These are phyloP conservation scores for Coniferiporia weirii DNA, from an alignment of 1,284 basidiomycete species.

Conservation along the genomic window DNA sequence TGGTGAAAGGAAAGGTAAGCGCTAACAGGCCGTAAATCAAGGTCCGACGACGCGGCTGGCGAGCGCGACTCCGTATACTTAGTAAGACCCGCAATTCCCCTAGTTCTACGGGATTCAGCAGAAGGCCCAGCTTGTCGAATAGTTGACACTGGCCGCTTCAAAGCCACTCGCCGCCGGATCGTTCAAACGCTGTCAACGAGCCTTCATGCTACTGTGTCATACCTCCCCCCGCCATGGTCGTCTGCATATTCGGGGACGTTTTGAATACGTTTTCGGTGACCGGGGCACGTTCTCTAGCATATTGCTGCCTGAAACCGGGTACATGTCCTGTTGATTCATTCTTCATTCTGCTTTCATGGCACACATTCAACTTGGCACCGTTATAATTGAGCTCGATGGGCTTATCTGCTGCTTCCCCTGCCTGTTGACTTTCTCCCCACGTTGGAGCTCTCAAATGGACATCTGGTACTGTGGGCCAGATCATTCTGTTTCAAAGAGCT, in stretches of 20 bases:
- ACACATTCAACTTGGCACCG: not conserved
- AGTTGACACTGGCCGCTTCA: no score
- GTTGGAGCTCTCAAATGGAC: not conserved
- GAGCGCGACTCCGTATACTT: no score
- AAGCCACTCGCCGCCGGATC: no score
- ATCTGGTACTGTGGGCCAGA: not conserved
- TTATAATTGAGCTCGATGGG: no score
- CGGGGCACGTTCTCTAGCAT: not conserved
- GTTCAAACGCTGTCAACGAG: no score
- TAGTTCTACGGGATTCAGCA: no score
- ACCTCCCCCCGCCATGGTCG: no score
- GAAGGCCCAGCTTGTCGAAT: no score
- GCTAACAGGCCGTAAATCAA: not conserved
- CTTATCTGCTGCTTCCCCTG: not conserved
- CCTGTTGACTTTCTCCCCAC: not conserved
- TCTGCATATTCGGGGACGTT: no score
- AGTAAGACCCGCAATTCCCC: no score
- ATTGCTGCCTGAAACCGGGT: not conserved
- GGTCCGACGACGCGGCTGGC: not conserved
- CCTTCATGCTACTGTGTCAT: no score
- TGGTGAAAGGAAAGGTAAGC: not conserved
- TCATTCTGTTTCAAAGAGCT: not conserved
- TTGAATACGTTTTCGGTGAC: no score
- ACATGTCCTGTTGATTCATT: not conserved
- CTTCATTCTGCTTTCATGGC: not conserved